A percentile compares a stretch with the other conserved stretches of the same genome.
phyloP scores from a whole-genome alignment of 345 rosid species.

The Cardamine occulta region DNA sequence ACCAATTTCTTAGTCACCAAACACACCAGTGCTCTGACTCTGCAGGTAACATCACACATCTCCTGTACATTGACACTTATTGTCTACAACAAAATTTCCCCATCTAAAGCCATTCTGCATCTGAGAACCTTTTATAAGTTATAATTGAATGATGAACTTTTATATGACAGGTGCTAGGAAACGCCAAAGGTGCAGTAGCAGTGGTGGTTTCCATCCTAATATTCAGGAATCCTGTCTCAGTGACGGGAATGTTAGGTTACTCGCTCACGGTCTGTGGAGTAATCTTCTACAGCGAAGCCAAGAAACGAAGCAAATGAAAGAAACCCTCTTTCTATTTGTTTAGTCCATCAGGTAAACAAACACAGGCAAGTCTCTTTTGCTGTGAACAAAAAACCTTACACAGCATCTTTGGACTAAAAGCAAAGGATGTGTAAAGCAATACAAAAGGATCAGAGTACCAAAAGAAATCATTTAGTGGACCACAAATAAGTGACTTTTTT shows the following conservation, averaged over 20 bases:
- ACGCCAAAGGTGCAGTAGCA: conserved; percentile 68
- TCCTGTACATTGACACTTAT: neutral
- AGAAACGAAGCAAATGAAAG: conserved; percentile 52
- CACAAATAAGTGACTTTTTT: conserved; percentile 32
- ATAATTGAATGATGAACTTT: conserved; percentile 9
- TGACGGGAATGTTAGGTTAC: conserved; percentile 64
- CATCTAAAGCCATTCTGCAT: neutral
- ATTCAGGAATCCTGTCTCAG: conserved; percentile 62
- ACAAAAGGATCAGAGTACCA: conserved; percentile 35
- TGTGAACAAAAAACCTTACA: conserved; percentile 22
- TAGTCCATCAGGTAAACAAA: conserved; percentile 35
- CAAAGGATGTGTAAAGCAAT: conserved; percentile 31
- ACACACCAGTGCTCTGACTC: conserved; percentile 62
- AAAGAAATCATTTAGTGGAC: conserved; percentile 33
- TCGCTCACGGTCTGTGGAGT: conserved; percentile 59
- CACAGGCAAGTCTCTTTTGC: conserved; percentile 23
- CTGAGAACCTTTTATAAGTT: neutral
- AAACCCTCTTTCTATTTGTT: conserved; percentile 20
- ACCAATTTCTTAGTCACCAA: conserved; percentile 66
- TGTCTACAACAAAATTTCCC: too few relatives aligned
- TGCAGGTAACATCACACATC: conserved; percentile 49
- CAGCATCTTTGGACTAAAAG: conserved; percentile 38
- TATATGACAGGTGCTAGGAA: conserved; percentile 59
- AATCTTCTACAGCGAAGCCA: conserved; percentile 58
- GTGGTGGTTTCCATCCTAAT: conserved; percentile 62